These are phyloP conservation scores for Cyclospora cayetanensis DNA, from an alignment of 169 alveolate species.

Conservation along the genomic window DNA sequence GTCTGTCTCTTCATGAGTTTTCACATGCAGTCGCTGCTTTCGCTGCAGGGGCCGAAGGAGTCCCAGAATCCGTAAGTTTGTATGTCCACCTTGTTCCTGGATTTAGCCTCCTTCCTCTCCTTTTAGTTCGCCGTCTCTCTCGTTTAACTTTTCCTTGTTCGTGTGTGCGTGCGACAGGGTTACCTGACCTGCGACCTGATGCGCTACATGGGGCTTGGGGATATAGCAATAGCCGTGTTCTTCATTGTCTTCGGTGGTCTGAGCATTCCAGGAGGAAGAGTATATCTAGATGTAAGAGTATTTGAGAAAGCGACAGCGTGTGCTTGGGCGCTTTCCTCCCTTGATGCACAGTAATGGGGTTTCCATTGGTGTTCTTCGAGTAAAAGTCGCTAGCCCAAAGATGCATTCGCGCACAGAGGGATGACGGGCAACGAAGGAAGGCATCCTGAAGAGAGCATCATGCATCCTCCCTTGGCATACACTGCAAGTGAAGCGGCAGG, in stretches of 20 bases:
- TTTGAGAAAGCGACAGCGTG: too few relatives aligned
- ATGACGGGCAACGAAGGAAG: too few relatives aligned
- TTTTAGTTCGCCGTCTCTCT: not conserved
- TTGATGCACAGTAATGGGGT: too few relatives aligned
- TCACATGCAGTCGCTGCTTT: not conserved
- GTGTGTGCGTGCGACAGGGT: not conserved
- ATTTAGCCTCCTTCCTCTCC: not conserved
- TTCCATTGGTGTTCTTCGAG: too few relatives aligned
- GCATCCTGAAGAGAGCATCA: too few relatives aligned
- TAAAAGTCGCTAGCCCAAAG: too few relatives aligned
- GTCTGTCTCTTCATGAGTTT: not conserved
- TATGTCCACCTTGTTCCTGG: not conserved
- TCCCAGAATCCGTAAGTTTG: not conserved
- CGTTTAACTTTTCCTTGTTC: too few relatives aligned
- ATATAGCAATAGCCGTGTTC: not conserved
- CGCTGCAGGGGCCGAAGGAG: not conserved
- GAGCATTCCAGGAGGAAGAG: not conserved
- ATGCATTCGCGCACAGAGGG: too few relatives aligned
- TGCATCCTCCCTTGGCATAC: too few relatives aligned
- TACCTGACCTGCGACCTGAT: slow-evolving; percentile 2
- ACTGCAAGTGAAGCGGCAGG: too few relatives aligned
- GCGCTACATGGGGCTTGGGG: not conserved
- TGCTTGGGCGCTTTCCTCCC: too few relatives aligned
- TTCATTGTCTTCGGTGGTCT: not conserved
- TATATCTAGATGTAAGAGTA: not conserved